A percentile compares a stretch with the other conserved stretches of the same genome.
phyloP scores from a whole-genome alignment of 192 early-diverging fungal genomes.

The Dispira parvispora region DNA sequence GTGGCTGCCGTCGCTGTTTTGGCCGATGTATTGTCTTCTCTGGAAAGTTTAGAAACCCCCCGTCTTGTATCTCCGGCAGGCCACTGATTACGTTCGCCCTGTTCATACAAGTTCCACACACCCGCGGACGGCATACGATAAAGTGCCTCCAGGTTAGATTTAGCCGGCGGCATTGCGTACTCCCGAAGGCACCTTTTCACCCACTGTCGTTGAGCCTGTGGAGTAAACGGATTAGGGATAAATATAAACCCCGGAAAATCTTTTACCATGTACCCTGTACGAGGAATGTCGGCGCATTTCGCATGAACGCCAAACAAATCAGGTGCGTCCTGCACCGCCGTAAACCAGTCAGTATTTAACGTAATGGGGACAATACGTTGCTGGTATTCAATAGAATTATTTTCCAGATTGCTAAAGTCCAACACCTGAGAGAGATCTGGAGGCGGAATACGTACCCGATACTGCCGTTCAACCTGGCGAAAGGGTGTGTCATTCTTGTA shows the following conservation, averaged over 20 bases:
- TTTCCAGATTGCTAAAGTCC: constrained; percentile 24
- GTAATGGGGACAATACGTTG: constrained; percentile 13
- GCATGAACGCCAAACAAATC: not conserved
- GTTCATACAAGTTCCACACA: constrained; percentile 37
- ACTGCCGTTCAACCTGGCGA: constrained; percentile 44
- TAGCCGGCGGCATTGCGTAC: constrained; percentile 64
- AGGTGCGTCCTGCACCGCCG: not conserved
- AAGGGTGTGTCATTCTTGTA: constrained; percentile 44
- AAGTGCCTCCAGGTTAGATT: constrained; percentile 79
- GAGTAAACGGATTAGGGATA: constrained; percentile 63
- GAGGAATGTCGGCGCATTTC: not conserved
- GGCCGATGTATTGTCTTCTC: not conserved
- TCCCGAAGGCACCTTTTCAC: constrained; percentile 56
- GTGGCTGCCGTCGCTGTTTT: not conserved
- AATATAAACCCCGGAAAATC: constrained; percentile 53
- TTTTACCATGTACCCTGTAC: constrained; percentile 14
- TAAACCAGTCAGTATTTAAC: not conserved
- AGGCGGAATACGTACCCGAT: constrained; percentile 28
- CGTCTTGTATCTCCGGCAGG: not conserved
- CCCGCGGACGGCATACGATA: constrained; percentile 47
- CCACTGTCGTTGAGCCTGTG: constrained; percentile 44
- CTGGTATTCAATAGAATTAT: constrained; percentile 5
- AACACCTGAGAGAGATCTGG: constrained; percentile 35
- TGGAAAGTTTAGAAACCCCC: not conserved
- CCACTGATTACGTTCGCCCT: constrained; percentile 4